phyloP scores from a whole-genome alignment of 345 rosid genomes.

The Gossypium rotundifolium region DNA sequence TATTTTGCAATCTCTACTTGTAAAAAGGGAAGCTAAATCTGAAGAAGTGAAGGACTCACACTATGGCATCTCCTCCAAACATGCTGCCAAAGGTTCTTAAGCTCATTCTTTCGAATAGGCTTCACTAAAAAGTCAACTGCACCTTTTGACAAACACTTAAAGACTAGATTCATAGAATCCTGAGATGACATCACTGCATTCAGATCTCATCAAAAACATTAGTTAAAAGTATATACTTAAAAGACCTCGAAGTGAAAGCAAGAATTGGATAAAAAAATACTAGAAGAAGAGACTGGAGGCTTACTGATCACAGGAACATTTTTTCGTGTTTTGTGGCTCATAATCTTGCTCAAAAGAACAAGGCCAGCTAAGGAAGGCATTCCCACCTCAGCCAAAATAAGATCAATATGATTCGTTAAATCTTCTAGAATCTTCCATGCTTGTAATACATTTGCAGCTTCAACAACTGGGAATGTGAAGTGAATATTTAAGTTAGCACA shows the following conservation, averaged over 20 bases:
- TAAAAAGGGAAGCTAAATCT: conserved; percentile 3
- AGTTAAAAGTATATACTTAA: conserved; percentile 19
- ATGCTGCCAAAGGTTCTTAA: conserved; percentile 1
- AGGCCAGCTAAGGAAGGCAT: conserved; percentile 51
- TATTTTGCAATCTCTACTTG: not conserved
- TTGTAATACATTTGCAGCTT: conserved; percentile 50
- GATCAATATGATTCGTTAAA: conserved; percentile 42
- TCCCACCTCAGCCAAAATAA: conserved; percentile 53
- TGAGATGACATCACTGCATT: conserved; percentile 62
- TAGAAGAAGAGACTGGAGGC: conserved; percentile 14
- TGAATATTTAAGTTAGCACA: conserved; percentile 1
- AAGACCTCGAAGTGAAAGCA: conserved; percentile 4
- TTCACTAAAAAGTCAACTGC: conserved; percentile 39
- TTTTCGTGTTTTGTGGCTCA: conserved; percentile 47
- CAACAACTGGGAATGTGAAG: conserved; percentile 31
- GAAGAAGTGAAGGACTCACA: conserved; percentile 29
- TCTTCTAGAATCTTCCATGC: conserved; percentile 60
- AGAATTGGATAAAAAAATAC: not conserved
- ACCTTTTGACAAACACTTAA: conserved; percentile 54
- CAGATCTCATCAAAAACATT: conserved; percentile 21
- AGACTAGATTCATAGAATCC: conserved; percentile 48
- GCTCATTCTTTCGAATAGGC: conserved; percentile 4
- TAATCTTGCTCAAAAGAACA: conserved; percentile 51
- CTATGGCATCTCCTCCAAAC: conserved; percentile 39
- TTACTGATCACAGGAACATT: conserved; percentile 54